Evolutionary conservation across 441 rosid species (phyloP).

Genomic region (Raphanus hybrid): DNA sequence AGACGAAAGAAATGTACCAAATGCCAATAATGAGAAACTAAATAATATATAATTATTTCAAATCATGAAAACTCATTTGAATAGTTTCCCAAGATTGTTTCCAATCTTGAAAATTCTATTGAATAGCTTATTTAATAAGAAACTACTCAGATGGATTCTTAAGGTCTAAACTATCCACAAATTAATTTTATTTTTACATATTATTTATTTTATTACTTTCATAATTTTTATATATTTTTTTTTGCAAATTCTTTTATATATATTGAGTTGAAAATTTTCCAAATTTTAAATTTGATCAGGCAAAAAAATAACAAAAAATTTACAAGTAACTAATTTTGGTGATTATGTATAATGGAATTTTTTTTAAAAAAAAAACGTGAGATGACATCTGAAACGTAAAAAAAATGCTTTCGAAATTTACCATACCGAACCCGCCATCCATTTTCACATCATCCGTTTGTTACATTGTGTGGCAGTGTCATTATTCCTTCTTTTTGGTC

Average conservation of each 20-base stretch:
- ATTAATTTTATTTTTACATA: neutral
- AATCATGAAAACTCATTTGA: too few relatives aligned
- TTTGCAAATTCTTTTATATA: too few relatives aligned
- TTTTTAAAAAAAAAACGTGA: constrained; percentile 10
- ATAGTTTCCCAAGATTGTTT: too few relatives aligned
- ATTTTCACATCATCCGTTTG: constrained; percentile 28
- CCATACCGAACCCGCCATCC: constrained; percentile 12
- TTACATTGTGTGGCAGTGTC: constrained; percentile 23
- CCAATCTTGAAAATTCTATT: too few relatives aligned
- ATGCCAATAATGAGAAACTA: too few relatives aligned
- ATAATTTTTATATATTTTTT: neutral
- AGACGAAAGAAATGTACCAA: too few relatives aligned
- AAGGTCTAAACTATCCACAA: neutral
- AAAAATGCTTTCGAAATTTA: constrained; percentile 8
- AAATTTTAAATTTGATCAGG: neutral
- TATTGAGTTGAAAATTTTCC: neutral
- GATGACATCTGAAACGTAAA: constrained; percentile 34
- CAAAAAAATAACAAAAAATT: neutral
- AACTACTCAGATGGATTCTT: neutral
- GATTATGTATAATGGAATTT: too few relatives aligned
- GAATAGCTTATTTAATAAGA: neutral
- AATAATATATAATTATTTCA: too few relatives aligned
- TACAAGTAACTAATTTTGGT: neutral
- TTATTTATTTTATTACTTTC: neutral
- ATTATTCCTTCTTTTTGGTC: neutral